These are phyloP conservation scores for Speleostelium caveatum DNA, from an alignment of 78 protist genomes.

Conservation along the genomic window DNA sequence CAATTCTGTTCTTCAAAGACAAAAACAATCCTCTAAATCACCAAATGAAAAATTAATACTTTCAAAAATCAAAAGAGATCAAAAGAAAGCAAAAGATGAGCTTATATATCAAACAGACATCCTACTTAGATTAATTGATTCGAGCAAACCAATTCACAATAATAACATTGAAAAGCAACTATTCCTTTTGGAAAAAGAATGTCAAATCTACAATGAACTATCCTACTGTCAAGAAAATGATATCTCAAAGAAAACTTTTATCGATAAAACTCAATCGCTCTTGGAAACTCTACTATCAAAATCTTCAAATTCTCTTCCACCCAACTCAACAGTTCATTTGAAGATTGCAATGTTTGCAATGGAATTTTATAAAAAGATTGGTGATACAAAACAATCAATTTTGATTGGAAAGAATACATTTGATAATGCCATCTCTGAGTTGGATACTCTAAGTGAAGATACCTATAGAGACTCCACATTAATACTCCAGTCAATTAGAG, in stretches of 20 bases:
- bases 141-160: neutral
- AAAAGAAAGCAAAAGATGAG: conserved; percentile 43
- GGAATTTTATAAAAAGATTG: neutral
- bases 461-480: conserved; percentile 95
- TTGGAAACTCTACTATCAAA: neutral
- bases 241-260: conserved; percentile 14
- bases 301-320: conserved; percentile 2
- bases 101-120: conserved; percentile 12
- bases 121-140: conserved; percentile 35
- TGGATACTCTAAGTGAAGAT: conserved; percentile 95
- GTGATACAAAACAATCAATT: conserved; percentile 88
- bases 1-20: neutral
- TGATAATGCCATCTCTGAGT: conserved; percentile 93
- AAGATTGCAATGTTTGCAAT: neutral
- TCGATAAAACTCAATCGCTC: neutral
- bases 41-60: neutral
- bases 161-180: neutral
- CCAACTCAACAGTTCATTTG: conserved; percentile 1
- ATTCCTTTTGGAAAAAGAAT: neutral
- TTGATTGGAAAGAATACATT: conserved; percentile 92
- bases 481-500: conserved; percentile 96
- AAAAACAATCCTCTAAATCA: neutral
- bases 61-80: neutral
- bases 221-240: conserved; percentile 14
- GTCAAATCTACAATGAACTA: neutral